Conservation (phyloP, 257 asterid species). For the Parsonsia alboflavescens region DNA sequence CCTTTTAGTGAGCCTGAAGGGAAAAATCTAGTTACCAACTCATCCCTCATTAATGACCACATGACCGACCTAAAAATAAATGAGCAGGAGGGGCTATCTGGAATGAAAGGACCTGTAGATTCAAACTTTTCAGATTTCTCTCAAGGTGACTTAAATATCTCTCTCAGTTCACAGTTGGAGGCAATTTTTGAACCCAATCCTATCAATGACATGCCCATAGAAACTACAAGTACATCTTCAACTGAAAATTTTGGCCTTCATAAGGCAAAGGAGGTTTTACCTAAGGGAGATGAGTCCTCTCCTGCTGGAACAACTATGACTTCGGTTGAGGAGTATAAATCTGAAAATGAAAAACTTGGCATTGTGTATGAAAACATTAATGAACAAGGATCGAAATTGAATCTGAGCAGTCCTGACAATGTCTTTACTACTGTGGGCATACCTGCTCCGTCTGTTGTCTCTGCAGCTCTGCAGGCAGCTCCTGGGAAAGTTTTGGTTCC, state of each 20-base stretch:
- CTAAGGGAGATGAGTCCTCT: constrained; percentile 34
- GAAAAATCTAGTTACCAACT: constrained; percentile 30
- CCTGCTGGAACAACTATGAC: constrained; percentile 29
- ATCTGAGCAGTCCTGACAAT: constrained; percentile 43
- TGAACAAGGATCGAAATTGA: constrained; percentile 36
- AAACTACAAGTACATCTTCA: constrained; percentile 34
- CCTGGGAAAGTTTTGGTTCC: constrained; percentile 96
- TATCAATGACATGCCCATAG: constrained; percentile 31
- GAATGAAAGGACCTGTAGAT: constrained; percentile 28
- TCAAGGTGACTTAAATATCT: constrained; percentile 30
- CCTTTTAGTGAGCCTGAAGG: constrained; percentile 31
- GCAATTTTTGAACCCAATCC: constrained; percentile 36
- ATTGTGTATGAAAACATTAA: constrained; percentile 31
- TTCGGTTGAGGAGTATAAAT: constrained; percentile 30
- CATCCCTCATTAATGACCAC: constrained; percentile 33
- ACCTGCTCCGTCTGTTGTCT: constrained; percentile 91
- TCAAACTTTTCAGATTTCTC: constrained; percentile 33
- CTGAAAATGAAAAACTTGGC: constrained; percentile 40
- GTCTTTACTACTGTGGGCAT: constrained; percentile 70
- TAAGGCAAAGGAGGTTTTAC: constrained; percentile 26
- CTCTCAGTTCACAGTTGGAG: constrained; percentile 30
- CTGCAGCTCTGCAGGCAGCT: constrained; percentile 64
- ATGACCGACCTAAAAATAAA: constrained; percentile 28
- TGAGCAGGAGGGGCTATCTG: constrained; percentile 26
- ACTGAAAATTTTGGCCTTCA: constrained; percentile 23